Conservation (phyloP, 805 yeast species). For the Nakazawaea anatomiae region DNA sequence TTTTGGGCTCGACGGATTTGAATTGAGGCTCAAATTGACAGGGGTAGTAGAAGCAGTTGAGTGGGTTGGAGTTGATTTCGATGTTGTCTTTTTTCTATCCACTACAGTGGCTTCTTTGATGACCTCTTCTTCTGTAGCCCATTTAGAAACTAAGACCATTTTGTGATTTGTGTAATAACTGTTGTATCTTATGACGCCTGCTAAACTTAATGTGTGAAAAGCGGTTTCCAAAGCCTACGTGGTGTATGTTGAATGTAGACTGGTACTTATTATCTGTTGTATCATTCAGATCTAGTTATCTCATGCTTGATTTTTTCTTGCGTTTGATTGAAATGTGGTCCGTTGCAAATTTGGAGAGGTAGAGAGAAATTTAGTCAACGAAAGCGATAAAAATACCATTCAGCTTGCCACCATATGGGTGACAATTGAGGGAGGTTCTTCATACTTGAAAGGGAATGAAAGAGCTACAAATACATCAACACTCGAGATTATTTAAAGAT, state of each 20-base stretch:
- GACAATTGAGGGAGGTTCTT: too few species aligned
- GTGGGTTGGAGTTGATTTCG: constrained; percentile 6
- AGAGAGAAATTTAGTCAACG: too few species aligned
- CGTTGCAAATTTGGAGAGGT: background rate
- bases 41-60: background rate
- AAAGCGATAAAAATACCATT: too few species aligned
- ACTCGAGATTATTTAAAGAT: too few species aligned
- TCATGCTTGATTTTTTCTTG: background rate
- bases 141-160: constrained; percentile 21
- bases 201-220: too few species aligned
- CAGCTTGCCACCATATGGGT: too few species aligned
- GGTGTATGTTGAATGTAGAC: too few species aligned
- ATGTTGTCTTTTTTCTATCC: background rate
- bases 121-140: constrained; percentile 25
- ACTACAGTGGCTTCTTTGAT: constrained; percentile 19
- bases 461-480: too few species aligned
- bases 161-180: background rate
- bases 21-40: background rate
- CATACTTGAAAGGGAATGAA: too few species aligned
- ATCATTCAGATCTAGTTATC: background rate
- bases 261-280: background rate
- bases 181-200: too few species aligned
- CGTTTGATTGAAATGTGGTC: background rate
- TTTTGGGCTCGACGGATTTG: background rate
- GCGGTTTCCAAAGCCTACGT: too few species aligned